A percentile compares a stretch with the other conserved stretches of the same genome.
phyloP scores from a whole-genome alignment of 1,284 basidiomycete species.

The Termitomyces sp. region DNA sequence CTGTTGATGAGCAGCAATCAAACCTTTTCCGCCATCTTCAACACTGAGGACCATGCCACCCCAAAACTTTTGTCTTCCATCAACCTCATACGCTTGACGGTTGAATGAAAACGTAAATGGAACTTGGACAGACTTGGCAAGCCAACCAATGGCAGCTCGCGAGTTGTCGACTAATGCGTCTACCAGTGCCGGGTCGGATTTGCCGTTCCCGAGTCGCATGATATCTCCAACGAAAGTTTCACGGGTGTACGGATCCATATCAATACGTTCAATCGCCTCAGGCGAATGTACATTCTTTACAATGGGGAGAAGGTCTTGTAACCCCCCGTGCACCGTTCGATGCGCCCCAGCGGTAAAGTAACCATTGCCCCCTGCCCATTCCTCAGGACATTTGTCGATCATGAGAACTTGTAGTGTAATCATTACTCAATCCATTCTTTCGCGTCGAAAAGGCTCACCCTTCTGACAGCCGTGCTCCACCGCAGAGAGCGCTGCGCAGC shows the following conservation, averaged over 20 bases:
- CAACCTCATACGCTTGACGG: slow-evolving; percentile 61
- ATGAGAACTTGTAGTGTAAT: slow-evolving; percentile 41
- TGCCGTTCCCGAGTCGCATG: slow-evolving; percentile 49
- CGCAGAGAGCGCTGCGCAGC: slow-evolving; percentile 59
- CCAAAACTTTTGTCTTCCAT: slow-evolving; percentile 62
- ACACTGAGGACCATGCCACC: slow-evolving; percentile 60
- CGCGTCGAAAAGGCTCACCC: slow-evolving; percentile 23
- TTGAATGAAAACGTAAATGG: slow-evolving; percentile 60
- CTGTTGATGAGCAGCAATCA: slow-evolving; percentile 53
- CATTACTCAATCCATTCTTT: not conserved
- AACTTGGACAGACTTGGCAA: slow-evolving; percentile 43
- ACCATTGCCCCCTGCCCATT: slow-evolving; percentile 66
- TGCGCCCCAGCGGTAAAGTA: slow-evolving; percentile 68
- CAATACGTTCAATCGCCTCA: slow-evolving; percentile 40
- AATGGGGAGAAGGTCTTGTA: slow-evolving; percentile 52
- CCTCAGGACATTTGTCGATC: slow-evolving; percentile 58
- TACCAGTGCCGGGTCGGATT: slow-evolving; percentile 46
- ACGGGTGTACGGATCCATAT: slow-evolving; percentile 53
- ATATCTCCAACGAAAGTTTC: slow-evolving; percentile 54
- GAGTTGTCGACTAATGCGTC: slow-evolving; percentile 50
- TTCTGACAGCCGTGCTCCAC: slow-evolving; percentile 51
- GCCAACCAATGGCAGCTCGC: slow-evolving; percentile 52
- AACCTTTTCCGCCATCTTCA: slow-evolving; percentile 60
- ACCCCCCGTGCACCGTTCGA: slow-evolving; percentile 55
- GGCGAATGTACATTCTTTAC: slow-evolving; percentile 44